Evolutionary conservation across 2,329 filamentous ascomycete genomes (phyloP).

Genomic region (Talaromyces islandicus): DNA sequence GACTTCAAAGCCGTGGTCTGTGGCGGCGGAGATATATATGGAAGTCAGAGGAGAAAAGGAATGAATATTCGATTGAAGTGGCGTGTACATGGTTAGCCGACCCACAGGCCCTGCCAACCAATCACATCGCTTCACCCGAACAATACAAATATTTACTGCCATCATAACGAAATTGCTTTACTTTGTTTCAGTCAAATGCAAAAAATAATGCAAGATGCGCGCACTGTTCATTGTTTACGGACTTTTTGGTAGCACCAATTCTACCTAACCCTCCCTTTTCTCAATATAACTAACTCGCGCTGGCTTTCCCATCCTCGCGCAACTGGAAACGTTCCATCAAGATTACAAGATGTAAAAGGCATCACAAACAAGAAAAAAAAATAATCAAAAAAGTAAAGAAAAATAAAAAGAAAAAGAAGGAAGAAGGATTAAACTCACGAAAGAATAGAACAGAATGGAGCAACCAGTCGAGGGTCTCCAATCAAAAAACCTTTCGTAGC

Average conservation of each 20-base stretch:
- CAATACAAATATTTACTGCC: neutral
- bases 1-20: too few relatives aligned
- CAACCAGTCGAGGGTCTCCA: slow-evolving; percentile 19
- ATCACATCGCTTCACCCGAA: neutral
- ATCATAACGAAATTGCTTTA: too few relatives aligned
- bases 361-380: slow-evolving; percentile 19
- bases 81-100: neutral
- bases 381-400: slow-evolving; percentile 11
- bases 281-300: neutral
- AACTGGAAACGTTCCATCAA: neutral
- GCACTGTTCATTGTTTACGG: neutral
- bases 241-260: neutral
- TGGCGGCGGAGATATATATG: neutral
- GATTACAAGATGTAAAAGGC: slow-evolving; percentile 13
- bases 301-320: neutral
- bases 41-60: neutral
- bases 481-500: slow-evolving; percentile 26
- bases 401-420: slow-evolving; percentile 12
- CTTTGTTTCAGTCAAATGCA: neutral
- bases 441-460: slow-evolving; percentile 16
- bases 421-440: slow-evolving; percentile 11
- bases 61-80: neutral
- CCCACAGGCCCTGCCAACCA: neutral
- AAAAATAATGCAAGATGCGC: neutral
- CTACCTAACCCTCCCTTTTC: neutral